Conservation (phyloP, 169 alveolate genomes). For the Plasmodium gaboni region DNA sequence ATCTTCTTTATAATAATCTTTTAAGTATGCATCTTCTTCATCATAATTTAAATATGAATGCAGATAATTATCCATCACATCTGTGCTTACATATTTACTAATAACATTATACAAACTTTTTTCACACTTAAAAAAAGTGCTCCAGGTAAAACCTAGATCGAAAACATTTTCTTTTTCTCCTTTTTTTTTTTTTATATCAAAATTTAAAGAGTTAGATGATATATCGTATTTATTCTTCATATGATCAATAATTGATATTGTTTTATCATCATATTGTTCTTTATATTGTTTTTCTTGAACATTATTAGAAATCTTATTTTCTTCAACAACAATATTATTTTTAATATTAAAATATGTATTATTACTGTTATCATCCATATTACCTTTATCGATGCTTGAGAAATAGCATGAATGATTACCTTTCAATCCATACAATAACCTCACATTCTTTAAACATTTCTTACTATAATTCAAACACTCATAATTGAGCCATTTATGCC, state of each 20-base stretch:
- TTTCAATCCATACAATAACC: too few species aligned
- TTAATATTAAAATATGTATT: too few species aligned
- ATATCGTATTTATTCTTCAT: constrained; percentile 23
- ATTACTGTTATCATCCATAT: too few species aligned
- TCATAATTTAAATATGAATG: constrained; percentile 15
- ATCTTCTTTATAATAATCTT: not conserved
- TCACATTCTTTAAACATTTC: too few species aligned
- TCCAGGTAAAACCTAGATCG: constrained; percentile 37
- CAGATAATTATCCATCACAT: constrained; percentile 29
- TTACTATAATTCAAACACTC: too few species aligned
- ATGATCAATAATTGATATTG: not conserved
- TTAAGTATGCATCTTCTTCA: not conserved
- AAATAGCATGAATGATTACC: too few species aligned
- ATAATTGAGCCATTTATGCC: too few species aligned
- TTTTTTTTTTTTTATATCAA: constrained; percentile 5
- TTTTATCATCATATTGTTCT: not conserved
- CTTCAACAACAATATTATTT: not conserved
- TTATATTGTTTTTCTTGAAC: not conserved
- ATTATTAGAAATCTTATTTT: not conserved
- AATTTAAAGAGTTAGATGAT: constrained; percentile 10
- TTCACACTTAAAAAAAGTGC: constrained; percentile 51
- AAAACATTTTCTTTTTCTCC: constrained; percentile 9
- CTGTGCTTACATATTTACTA: constrained; percentile 52
- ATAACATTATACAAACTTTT: constrained; percentile 42
- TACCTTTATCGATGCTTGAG: too few species aligned